Conservation (phyloP, 164 flowering plant species). For the Tinospora cordifolia region DNA sequence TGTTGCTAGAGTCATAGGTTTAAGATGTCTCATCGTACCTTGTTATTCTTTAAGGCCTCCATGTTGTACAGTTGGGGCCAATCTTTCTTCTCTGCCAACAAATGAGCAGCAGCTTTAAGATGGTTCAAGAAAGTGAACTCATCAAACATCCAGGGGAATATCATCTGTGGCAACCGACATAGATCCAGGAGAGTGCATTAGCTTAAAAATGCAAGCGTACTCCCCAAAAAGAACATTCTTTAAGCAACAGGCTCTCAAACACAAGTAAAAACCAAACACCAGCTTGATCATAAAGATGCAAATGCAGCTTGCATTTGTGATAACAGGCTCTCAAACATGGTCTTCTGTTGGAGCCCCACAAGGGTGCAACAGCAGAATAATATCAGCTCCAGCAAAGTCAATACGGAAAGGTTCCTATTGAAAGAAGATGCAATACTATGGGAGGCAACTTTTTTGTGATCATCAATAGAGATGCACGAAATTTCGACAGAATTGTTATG, state of each 20-base stretch:
- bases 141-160: conserved; percentile 98
- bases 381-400: no score
- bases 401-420: no score
- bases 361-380: no score
- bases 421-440: no score
- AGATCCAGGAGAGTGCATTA: conserved; percentile 6
- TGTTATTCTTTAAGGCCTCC: conserved; percentile 50
- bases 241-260: neutral
- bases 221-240: neutral
- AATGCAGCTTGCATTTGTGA: neutral
- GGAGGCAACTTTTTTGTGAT: no score
- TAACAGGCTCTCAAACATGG: neutral
- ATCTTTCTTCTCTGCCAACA: conserved; percentile 68
- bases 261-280: neutral
- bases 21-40: conserved; percentile 33
- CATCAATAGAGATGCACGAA: no score
- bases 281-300: neutral
- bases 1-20: neutral
- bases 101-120: conserved; percentile 70
- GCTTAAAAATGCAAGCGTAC: conserved; percentile 6
- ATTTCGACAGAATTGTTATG: no score
- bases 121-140: conserved; percentile 68
- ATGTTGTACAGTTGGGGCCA: conserved; percentile 79
- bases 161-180: conserved; percentile 49
- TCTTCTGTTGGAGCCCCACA: no score